Evolutionary conservation across 176 grass and related monocot genomes (phyloP), one percentile per base, ranked within the genome.

Genomic region (Pontederia crassipes): DNA sequence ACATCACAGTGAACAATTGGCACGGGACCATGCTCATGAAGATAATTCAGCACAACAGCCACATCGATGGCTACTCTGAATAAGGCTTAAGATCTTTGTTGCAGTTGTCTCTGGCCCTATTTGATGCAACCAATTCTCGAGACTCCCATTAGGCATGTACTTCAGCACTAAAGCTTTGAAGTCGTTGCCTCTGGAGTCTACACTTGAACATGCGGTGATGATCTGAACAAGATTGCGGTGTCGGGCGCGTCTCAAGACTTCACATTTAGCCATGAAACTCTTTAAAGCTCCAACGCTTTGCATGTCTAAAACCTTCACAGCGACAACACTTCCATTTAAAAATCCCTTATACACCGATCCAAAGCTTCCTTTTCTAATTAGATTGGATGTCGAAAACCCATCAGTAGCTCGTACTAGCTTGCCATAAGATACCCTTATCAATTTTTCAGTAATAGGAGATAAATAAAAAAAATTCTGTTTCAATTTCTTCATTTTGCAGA

Each of bases 21-120:
- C 20, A 46, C 28, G 5, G n/a, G 17, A 18, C 40, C 54, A 29
- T 59, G 68, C 10, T 28, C 45, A 15, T 58, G 68, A 14, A 71
- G 68, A 18, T 71, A 71, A 45, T 71, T 55, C 32, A 71, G 10
- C 8, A 55, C 55, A 59, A 18, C 48, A 16, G 55, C 68, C 16
- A 70, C 45, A 49, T 71, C 68, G 16, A 59, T 71, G 17, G 55
- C 68, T 27, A 71, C 68, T 71, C n/a, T 71, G 55, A 1, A 18
- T 29, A 1, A 59, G 55, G 18, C 45, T 59, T 8, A 71, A 29
- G 12, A 15, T 28, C 35, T 28, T 58, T 17, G 28, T 12, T 7
- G 57, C 52, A 26, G 14, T 11, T 2, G 0, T 24, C 8, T 35
- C 46, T 11, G 12, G 12, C 2, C 15, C 1, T 11, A 2, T 17